A percentile compares a stretch with the other conserved stretches of the same genome.
These are phyloP conservation scores for Geranium brycei DNA, from an alignment of 345 rosid genomes.

Conservation along the genomic window DNA sequence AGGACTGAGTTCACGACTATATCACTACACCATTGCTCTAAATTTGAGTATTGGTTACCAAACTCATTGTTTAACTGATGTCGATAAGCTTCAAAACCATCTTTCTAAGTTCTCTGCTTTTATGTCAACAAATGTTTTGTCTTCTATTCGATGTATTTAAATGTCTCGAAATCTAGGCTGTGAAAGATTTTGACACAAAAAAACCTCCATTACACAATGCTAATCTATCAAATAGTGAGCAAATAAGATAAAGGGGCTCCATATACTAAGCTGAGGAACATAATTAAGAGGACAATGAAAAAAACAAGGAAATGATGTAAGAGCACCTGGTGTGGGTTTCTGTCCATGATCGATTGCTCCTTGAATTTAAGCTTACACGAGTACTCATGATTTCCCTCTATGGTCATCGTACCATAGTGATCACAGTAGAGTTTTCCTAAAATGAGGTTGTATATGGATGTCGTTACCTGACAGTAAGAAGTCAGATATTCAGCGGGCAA, in stretches of 20 bases:
- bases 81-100: too few relatives aligned
- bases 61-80: too few relatives aligned
- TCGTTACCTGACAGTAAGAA: constrained; percentile 54
- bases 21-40: too few relatives aligned
- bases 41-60: too few relatives aligned
- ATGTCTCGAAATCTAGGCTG: too few relatives aligned
- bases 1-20: too few relatives aligned
- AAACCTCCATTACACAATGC: background rate
- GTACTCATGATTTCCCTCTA: constrained; percentile 58
- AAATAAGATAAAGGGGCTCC: background rate
- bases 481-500: background rate
- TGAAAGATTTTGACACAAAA: too few relatives aligned
- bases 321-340: constrained; percentile 93
- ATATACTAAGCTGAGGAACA: too few relatives aligned
- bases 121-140: too few relatives aligned
- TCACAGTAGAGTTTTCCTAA: constrained; percentile 91
- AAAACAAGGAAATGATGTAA: constrained; percentile 1
- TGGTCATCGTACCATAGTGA: constrained; percentile 94
- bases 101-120: too few relatives aligned
- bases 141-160: too few relatives aligned
- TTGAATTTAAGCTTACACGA: constrained; percentile 94
- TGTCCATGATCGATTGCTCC: constrained; percentile 90
- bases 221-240: background rate
- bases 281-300: too few relatives aligned
- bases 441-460: constrained; percentile 96